phyloP scores from a whole-genome alignment of 2,329 filamentous ascomycete species.

The Fusarium sp. region DNA sequence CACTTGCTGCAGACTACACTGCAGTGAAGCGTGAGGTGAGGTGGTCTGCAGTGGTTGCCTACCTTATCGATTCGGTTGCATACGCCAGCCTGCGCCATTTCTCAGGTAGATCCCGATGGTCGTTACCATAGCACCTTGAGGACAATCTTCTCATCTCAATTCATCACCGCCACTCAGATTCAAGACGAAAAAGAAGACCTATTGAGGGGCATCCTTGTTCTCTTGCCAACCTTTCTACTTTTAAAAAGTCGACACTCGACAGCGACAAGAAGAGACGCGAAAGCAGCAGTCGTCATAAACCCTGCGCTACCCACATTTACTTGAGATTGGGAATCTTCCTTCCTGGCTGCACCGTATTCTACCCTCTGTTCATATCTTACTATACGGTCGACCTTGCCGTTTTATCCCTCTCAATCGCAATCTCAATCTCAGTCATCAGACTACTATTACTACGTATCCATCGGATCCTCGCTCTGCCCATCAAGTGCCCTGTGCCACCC shows the following conservation, averaged over 20 bases:
- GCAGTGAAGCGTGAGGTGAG: conserved; percentile 1
- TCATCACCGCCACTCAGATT: conserved; percentile 4
- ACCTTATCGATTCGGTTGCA: conserved; percentile 15
- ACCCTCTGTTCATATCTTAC: conserved; percentile 23
- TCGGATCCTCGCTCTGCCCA: conserved; percentile 15
- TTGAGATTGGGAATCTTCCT: conserved; percentile 32
- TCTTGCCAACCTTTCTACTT: conserved; percentile 5
- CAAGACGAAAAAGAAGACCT: background rate
- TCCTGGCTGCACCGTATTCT: conserved; percentile 18
- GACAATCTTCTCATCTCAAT: background rate
- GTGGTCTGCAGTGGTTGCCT: conserved; percentile 13
- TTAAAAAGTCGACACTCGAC: background rate
- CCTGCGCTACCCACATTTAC: conserved; percentile 34
- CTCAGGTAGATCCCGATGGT: background rate
- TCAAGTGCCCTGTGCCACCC: conserved; percentile 36
- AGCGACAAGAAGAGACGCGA: conserved; percentile 12
- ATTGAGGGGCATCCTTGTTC: conserved; percentile 7
- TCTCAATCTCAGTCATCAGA: conserved; percentile 3
- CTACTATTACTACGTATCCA: background rate
- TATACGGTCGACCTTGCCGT: conserved; percentile 30
- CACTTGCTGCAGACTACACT: background rate
- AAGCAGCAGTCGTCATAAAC: conserved; percentile 35
- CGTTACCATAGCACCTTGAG: conserved; percentile 8
- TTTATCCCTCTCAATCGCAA: conserved; percentile 4
- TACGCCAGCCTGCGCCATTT: conserved; percentile 28